These are phyloP conservation scores for Coemansia sp. DNA, from an alignment of 192 early-diverging fungal genomes.

Conservation along the genomic window DNA sequence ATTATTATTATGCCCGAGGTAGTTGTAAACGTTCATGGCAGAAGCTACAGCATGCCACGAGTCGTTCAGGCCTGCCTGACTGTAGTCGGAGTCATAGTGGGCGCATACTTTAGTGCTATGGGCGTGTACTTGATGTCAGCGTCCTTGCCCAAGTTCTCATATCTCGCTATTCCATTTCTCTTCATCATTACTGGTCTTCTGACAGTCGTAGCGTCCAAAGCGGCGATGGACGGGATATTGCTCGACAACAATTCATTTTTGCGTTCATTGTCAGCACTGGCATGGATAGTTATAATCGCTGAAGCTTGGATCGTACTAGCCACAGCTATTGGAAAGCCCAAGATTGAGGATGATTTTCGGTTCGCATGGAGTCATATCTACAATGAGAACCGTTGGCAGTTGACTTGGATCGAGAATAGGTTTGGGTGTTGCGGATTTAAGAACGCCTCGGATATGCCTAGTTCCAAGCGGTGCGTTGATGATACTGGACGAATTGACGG, in stretches of 20 bases:
- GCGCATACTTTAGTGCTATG: constrained; percentile 5
- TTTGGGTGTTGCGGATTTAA: constrained; percentile 59
- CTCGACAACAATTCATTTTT: not conserved
- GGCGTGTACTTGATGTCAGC: constrained; percentile 13
- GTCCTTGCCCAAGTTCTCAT: constrained; percentile 3
- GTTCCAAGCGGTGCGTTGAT: constrained; percentile 18
- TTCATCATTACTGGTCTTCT: constrained; percentile 18
- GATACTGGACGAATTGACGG: not conserved
- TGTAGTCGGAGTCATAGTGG: constrained; percentile 8
- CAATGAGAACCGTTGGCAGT: constrained; percentile 30
- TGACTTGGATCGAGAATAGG: constrained; percentile 53
- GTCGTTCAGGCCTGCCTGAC: not conserved
- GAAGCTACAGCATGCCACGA: not conserved
- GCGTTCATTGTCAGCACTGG: constrained; percentile 13
- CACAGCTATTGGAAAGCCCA: constrained; percentile 19
- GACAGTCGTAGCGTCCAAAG: not conserved
- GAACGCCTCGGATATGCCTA: constrained; percentile 36
- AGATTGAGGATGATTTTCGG: constrained; percentile 26
- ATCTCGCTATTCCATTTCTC: not conserved
- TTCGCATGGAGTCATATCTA: constrained; percentile 54
- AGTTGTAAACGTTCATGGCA: not conserved
- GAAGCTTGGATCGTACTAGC: constrained; percentile 29
- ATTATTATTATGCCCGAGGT: not conserved
- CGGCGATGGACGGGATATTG: constrained; percentile 17
- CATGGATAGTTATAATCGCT: constrained; percentile 16